Evolutionary conservation across 768 basidiomycete genomes (phyloP).

Genomic region (Lentinus brumalis): DNA sequence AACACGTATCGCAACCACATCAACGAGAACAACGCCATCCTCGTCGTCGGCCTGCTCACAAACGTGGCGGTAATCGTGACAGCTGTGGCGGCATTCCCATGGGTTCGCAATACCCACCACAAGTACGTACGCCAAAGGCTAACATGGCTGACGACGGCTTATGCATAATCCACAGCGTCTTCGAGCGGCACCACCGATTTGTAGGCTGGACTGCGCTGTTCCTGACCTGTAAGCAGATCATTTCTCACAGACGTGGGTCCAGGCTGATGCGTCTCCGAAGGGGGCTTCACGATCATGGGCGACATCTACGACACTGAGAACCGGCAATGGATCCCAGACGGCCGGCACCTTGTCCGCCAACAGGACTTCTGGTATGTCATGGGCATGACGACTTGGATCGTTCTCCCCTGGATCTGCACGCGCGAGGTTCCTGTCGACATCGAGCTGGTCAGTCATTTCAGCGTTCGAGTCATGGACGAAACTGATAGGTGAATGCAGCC

Average conservation of each 20-base stretch:
- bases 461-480: not conserved
- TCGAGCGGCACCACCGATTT: slow-evolving; percentile 81
- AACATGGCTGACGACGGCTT: not conserved
- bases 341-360: slow-evolving; percentile 56
- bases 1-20: slow-evolving; percentile 53
- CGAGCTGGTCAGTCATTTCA: slow-evolving; percentile 55
- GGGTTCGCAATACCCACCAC: slow-evolving; percentile 80
- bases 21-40: slow-evolving; percentile 54
- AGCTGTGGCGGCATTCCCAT: slow-evolving; percentile 69
- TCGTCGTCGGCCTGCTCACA: slow-evolving; percentile 64
- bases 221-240: slow-evolving; percentile 47
- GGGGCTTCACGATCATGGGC: slow-evolving; percentile 69
- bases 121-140: slow-evolving; percentile 49
- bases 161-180: slow-evolving; percentile 49
- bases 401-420: slow-evolving; percentile 75
- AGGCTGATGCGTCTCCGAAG: slow-evolving; percentile 24
- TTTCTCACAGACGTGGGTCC: not conserved
- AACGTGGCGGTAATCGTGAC: slow-evolving; percentile 58
- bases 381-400: slow-evolving; percentile 75
- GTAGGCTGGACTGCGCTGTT: slow-evolving; percentile 72
- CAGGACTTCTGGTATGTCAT: slow-evolving; percentile 81
- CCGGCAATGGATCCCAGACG: slow-evolving; percentile 58
- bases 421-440: slow-evolving; percentile 74
- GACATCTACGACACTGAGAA: slow-evolving; percentile 62
- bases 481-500: slow-evolving; percentile 46